Conservation (phyloP, 169 alveolate species). For the Eimeria sp. region DNA sequence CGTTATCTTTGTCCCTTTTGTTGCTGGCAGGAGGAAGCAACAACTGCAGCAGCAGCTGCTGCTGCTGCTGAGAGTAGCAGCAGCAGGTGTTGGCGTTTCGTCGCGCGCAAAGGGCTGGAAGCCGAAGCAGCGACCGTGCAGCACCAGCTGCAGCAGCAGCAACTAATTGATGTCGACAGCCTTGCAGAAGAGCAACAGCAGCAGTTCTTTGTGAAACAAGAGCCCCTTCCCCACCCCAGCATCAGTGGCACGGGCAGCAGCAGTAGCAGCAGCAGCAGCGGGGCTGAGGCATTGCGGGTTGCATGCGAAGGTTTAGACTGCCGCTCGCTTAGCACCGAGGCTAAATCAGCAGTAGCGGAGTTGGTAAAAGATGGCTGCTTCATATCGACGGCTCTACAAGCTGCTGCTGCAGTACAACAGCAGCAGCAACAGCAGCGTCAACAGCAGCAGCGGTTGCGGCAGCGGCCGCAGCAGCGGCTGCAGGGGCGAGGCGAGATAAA, state of each 20-base stretch:
- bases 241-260: conserved; percentile 35
- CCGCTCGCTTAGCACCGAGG: conserved; percentile 30
- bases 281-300: conserved; percentile 7
- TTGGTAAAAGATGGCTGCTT: conserved; percentile 47
- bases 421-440: conserved; percentile 44
- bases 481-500: not conserved
- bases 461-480: conserved; percentile 14
- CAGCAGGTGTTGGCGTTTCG: conserved; percentile 12
- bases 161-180: conserved; percentile 20
- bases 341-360: conserved; percentile 10
- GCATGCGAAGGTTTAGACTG: conserved; percentile 49
- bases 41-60: conserved; percentile 16
- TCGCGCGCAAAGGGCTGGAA: conserved; percentile 27
- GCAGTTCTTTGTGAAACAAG: conserved; percentile 10
- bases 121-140: conserved; percentile 37
- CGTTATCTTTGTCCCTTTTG: conserved; percentile 56
- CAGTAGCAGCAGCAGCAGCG: conserved; percentile 54
- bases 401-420: conserved; percentile 72
- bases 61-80: conserved; percentile 18
- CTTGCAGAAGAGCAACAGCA: conserved; percentile 52
- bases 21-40: conserved; percentile 18
- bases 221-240: not conserved
- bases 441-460: conserved; percentile 16
- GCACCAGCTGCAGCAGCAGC: conserved; percentile 69
- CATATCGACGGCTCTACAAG: conserved; percentile 35